Base-by-base conservation (phyloP, 2,329 filamentous ascomycete species). In the Pestalotiopsis sp. region DNA sequence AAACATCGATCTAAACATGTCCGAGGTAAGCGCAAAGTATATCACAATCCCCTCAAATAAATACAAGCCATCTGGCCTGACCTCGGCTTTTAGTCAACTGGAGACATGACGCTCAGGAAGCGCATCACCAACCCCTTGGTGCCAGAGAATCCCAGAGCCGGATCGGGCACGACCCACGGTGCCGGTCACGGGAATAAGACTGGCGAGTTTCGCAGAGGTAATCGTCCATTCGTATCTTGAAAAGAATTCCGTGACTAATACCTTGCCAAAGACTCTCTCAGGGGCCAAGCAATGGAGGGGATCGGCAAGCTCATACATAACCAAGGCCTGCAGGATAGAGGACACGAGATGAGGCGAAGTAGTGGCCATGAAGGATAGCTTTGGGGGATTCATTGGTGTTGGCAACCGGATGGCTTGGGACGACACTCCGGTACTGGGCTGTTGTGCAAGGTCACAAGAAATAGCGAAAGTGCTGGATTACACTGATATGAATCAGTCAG, bases 161-260 rank as follows among this genome's bases (percentile, higher is more conserved):
- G 63, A 9, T 38, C 63, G 20, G 63, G n/a, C 23, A 66, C 57
- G 45, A 66, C 63, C 17, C 20, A 66, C 38, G 63, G 63, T 17
- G 41, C 39, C 0, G 63, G 63, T 5, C 63, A 66, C 23, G 63
- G 63, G 11, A 66, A 66, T 27, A 66, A 66, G 17, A 66, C 63
- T 14, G 27, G 45, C 14, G 63, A 49, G 25, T 66, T 31, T 49
- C 63, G 63, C 2, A 66, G 23, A 66, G 63, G 63, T 66, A 13
- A 38, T 20, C 11, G 4, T 27, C 6, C 3, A 17, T n/a, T 0
- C 3, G 12, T 52, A 13, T n/a, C 14, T 9, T 23, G 13, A 45
- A 3, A 4, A 23, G 4, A 3, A 9, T n/a, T 4, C 5, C 9
- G 14, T 17, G 14, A 31, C 25, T 64, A 7, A 49, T 20, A 41